phyloP scores from a whole-genome alignment of 2,329 filamentous ascomycete species.

The Sporothrix schenckii region DNA sequence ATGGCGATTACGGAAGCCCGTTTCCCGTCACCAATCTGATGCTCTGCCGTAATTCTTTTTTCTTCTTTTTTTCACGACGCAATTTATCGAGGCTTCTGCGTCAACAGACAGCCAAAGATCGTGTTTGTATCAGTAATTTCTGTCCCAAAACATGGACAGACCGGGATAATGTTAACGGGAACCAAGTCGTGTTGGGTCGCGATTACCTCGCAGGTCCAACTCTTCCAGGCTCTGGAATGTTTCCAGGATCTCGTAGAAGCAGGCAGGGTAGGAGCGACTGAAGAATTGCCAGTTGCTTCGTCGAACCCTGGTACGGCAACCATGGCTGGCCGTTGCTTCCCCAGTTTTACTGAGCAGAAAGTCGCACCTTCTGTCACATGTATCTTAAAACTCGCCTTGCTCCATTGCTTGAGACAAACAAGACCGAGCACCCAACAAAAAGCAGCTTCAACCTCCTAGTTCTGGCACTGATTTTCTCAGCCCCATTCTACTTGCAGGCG shows the following conservation, averaged over 20 bases:
- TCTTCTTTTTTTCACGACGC: not conserved
- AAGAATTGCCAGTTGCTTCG: not conserved
- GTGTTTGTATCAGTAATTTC: no score
- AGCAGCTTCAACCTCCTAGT: conserved; percentile 20
- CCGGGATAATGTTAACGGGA: not conserved
- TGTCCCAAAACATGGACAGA: no score
- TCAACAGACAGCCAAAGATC: not conserved
- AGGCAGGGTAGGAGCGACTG: conserved; percentile 13
- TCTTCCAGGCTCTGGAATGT: not conserved
- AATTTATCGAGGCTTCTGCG: no score
- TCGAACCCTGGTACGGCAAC: conserved; percentile 1
- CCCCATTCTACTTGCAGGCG: not conserved
- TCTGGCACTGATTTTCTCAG: not conserved
- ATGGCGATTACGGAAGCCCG: conserved; percentile 17
- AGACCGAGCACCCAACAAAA: conserved; percentile 21
- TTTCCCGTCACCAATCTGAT: conserved; percentile 13
- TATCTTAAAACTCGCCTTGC: not conserved
- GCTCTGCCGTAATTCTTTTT: not conserved
- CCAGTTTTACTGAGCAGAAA: conserved; percentile 16
- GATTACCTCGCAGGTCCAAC: not conserved
- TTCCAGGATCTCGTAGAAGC: not conserved
- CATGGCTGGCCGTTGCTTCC: conserved; percentile 2
- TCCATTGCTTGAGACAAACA: not conserved
- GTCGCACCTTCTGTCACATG: conserved; percentile 7
- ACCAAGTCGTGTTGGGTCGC: no score